Base-by-base conservation (phyloP, 768 basidiomycete species). In the Agrocybe pediades region DNA sequence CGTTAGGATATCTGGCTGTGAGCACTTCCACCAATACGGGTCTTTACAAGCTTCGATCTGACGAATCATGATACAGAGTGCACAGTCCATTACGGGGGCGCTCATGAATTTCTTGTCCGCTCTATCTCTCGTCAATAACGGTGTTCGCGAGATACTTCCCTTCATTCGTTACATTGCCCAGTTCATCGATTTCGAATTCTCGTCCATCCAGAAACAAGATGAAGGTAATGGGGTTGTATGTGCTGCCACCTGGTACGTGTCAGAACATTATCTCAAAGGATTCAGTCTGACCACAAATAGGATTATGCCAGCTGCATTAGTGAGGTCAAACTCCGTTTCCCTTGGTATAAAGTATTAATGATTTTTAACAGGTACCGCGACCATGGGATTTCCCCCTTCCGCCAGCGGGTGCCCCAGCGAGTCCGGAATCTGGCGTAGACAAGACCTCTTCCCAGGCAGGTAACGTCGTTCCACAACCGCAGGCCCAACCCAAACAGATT, bases 141-240 rank as follows among this genome's bases (percentile, higher is more conserved):
- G 90, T 20, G 85, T 88, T 26, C 83, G 88, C 41, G 92, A 95
- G 67, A 83, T 94, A 41, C 73, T 94, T 2, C 92, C 92, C 0
- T 91, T 92, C 65, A 76, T 92, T 61, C 88, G 90, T 25, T 94
- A 92, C 71, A 84, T 92, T 46, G 76, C 88, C 15, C 86, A 88
- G 57, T 94, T 84, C 68, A 72, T 90, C 58, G 87, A 94, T 59
- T 83, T 81, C 41, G 91, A 95, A 64, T 92, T 84, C 76, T 71
- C 68, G 42, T 51, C 77, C 36, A 89, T 95, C 65, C 77, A 81
- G 62, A 71, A 64, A 19, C 82, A 87, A 60, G 78, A 94, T 60
- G 62, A 73, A 46, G 92, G 92, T 0, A 67, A 82, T 62, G 92
- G 92, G 17, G 93, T 94, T 30, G 85, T 95, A 27, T 92, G 92